Percentiles rank a stretch among this genome's conserved stretches.
Conservation (phyloP, 768 basidiomycete genomes). For the Lanmaoa rubissima region DNA sequence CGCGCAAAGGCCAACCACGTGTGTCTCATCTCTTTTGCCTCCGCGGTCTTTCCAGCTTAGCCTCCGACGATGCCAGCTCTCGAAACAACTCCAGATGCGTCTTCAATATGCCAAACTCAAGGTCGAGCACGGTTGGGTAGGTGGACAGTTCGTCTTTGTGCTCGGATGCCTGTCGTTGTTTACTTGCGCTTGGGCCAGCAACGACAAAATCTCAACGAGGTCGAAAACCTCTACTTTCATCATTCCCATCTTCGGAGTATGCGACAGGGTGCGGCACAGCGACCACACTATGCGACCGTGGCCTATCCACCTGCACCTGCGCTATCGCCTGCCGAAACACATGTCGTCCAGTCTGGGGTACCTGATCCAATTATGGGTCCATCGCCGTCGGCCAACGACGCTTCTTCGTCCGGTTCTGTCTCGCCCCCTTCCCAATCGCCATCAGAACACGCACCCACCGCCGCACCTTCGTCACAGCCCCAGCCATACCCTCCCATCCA, state of each 20-base stretch:
- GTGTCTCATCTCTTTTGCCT: slow-evolving; percentile 19
- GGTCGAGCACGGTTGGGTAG: slow-evolving; percentile 80
- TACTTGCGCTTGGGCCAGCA: slow-evolving; percentile 42
- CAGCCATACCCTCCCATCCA: neutral
- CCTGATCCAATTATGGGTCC: slow-evolving; percentile 18
- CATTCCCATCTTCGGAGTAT: slow-evolving; percentile 53
- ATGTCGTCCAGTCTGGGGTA: neutral
- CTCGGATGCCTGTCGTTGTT: neutral
- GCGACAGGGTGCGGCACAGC: slow-evolving; percentile 14
- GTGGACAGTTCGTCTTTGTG: slow-evolving; percentile 20
- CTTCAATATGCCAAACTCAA: slow-evolving; percentile 77
- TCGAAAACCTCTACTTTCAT: slow-evolving; percentile 80
- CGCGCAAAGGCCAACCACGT: slow-evolving; percentile 59
- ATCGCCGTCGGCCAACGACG: slow-evolving; percentile 1
- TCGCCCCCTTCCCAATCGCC: slow-evolving; percentile 7
- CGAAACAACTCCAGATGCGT: slow-evolving; percentile 68
- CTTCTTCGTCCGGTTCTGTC: neutral
- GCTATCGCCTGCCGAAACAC: slow-evolving; percentile 5
- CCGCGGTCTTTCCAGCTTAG: neutral
- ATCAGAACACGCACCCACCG: neutral
- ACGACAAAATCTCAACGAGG: slow-evolving; percentile 76
- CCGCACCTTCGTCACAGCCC: neutral
- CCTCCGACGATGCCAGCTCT: slow-evolving; percentile 43
- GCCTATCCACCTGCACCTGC: neutral
- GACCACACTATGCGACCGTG: slow-evolving; percentile 17